Percentiles rank a stretch among this genome's conserved stretches.
Conservation (phyloP, 2,329 filamentous ascomycete species). For the Chaetomiaceae sp. region DNA sequence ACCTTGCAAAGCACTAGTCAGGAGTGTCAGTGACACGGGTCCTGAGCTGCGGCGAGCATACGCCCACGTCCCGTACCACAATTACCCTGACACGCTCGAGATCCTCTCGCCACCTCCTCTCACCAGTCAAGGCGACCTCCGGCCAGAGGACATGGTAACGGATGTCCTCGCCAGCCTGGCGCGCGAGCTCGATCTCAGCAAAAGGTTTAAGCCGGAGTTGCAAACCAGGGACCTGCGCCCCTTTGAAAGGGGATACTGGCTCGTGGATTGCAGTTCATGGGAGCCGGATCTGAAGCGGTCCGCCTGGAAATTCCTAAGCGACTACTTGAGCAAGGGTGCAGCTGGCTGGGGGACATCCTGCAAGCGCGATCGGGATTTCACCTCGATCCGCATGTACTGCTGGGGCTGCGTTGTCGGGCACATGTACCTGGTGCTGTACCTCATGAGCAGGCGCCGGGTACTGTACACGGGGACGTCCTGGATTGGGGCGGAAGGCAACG, state of each 20-base stretch:
- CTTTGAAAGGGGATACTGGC: constrained; percentile 77
- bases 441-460: constrained; percentile 63
- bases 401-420: constrained; percentile 72
- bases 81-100: constrained; percentile 37
- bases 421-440: constrained; percentile 69
- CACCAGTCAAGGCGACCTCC: constrained; percentile 41
- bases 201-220: constrained; percentile 49
- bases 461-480: constrained; percentile 57
- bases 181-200: constrained; percentile 46
- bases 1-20: constrained; percentile 26
- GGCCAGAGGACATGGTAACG: constrained; percentile 52
- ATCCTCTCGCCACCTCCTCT: constrained; percentile 54
- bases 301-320: constrained; percentile 59
- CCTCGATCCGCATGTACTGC: constrained; percentile 63
- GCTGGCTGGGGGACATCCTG: constrained; percentile 67
- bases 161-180: constrained; percentile 50
- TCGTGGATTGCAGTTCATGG: constrained; percentile 57
- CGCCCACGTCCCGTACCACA: constrained; percentile 1
- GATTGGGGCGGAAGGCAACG: constrained; percentile 59
- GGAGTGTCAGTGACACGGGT: constrained; percentile 36
- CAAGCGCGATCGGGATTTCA: constrained; percentile 40
- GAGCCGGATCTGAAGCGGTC: constrained; percentile 41
- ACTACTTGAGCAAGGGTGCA: constrained; percentile 54
- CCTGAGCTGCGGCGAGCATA: constrained; percentile 10
- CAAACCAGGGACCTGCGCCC: constrained; percentile 47